Percentiles rank a stretch among this genome's conserved stretches.
Conservation (phyloP, 1,284 basidiomycete genomes). For the Microbotryomycetes sp. region DNA sequence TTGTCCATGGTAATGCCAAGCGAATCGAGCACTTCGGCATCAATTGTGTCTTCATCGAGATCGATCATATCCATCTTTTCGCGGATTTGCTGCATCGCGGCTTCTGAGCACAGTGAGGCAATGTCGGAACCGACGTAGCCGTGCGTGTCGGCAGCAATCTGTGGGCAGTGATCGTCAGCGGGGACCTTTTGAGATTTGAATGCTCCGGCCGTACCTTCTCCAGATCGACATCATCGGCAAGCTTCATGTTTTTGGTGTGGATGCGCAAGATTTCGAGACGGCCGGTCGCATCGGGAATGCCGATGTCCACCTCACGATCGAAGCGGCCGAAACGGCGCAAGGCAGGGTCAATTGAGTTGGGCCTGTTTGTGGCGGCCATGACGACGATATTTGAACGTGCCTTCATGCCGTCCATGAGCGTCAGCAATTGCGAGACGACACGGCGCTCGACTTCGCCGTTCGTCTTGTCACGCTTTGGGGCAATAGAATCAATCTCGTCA, state of each 20-base stretch:
- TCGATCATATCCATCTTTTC: slow-evolving; percentile 58
- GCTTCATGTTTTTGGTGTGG: slow-evolving; percentile 99
- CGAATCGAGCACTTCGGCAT: slow-evolving; percentile 91
- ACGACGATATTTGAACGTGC: slow-evolving; percentile 98
- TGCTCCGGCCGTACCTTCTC: slow-evolving; percentile 64
- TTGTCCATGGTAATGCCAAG: slow-evolving; percentile 97
- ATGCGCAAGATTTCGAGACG: slow-evolving; percentile 97
- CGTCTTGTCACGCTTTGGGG: slow-evolving; percentile 99
- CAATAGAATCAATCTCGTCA: slow-evolving; percentile 98
- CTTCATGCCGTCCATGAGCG: slow-evolving; percentile 98
- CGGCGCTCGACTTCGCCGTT: slow-evolving; percentile 99
- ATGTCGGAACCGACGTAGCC: slow-evolving; percentile 98
- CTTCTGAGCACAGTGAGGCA: slow-evolving; percentile 91
- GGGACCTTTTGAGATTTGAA: neutral
- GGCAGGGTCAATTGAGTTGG: slow-evolving; percentile 98
- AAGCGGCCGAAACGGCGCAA: slow-evolving; percentile 97
- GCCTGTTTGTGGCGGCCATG: slow-evolving; percentile 98
- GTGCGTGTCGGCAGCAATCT: slow-evolving; percentile 97
- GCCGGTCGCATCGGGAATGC: slow-evolving; percentile 96
- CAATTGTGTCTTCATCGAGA: slow-evolving; percentile 71
- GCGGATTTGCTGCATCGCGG: slow-evolving; percentile 96
- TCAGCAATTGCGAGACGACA: slow-evolving; percentile 94
- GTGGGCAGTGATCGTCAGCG: slow-evolving; percentile 13
- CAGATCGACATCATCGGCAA: slow-evolving; percentile 90
- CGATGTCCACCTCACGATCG: slow-evolving; percentile 98